Conservation (phyloP, 2,329 filamentous ascomycete genomes). For the Rhynchosporium secalis region DNA sequence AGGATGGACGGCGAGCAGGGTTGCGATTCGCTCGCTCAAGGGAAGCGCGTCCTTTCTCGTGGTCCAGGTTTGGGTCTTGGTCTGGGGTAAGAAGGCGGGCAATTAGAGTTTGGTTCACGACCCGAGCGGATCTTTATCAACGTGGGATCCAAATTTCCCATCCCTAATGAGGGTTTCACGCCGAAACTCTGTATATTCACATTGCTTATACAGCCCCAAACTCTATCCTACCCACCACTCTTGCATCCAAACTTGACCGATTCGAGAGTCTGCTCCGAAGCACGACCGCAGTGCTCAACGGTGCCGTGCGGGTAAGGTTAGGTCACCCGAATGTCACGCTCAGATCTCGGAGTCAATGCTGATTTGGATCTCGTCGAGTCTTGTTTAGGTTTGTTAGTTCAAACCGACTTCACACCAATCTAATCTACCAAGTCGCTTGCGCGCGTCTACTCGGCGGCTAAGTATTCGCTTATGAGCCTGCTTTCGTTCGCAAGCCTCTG, state of each 20-base stretch:
- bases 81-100: not conserved
- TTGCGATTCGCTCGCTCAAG: conserved; percentile 1
- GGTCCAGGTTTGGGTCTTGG: not conserved
- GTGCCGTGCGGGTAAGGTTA: conserved; percentile 5
- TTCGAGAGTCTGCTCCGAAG: conserved; percentile 6
- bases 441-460: too few relatives aligned
- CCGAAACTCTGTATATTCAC: conserved; percentile 8
- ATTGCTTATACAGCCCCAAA: not conserved
- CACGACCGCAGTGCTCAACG: not conserved
- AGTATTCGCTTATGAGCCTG: too few relatives aligned
- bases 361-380: not conserved
- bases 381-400: not conserved
- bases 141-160: conserved; percentile 1
- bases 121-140: not conserved
- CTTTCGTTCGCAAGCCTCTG: too few relatives aligned
- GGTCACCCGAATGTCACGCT: not conserved
- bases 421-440: too few relatives aligned
- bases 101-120: not conserved
- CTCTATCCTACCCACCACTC: conserved; percentile 12
- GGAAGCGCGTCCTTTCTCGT: not conserved
- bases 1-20: conserved; percentile 4
- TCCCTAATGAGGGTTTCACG: conserved; percentile 16
- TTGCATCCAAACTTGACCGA: conserved; percentile 1
- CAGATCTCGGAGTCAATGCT: conserved; percentile 7
- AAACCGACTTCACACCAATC: too few relatives aligned